These are phyloP conservation scores for Papiliotrema terrestris DNA, from an alignment of 1,284 basidiomycete genomes.

Conservation along the genomic window DNA sequence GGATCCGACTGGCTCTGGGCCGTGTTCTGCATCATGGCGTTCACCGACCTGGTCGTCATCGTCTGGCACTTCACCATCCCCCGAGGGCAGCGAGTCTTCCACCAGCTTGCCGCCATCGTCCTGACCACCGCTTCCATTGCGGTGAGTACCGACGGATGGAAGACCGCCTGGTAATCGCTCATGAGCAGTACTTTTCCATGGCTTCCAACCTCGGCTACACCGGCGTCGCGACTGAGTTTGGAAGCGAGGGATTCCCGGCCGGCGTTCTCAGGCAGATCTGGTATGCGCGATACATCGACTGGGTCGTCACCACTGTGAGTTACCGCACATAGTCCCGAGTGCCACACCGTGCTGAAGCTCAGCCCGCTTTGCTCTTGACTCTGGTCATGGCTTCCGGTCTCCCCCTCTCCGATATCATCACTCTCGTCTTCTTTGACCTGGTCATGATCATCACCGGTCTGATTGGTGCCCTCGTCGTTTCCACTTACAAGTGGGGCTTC, in stretches of 20 bases:
- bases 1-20: constrained; percentile 55
- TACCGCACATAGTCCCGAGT: not conserved
- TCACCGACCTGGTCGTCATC: constrained; percentile 49
- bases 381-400: constrained; percentile 57
- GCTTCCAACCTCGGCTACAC: constrained; percentile 61
- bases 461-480: constrained; percentile 54
- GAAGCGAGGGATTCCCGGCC: constrained; percentile 33
- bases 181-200: constrained; percentile 57
- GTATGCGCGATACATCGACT: constrained; percentile 57
- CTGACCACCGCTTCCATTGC: constrained; percentile 52
- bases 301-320: constrained; percentile 45
- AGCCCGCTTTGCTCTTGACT: constrained; percentile 57
- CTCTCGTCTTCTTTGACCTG: constrained; percentile 56
- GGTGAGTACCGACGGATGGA: not conserved
- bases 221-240: constrained; percentile 55
- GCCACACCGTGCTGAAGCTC: constrained; percentile 43
- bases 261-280: constrained; percentile 55
- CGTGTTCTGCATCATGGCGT: constrained; percentile 55
- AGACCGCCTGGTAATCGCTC: too few species aligned
- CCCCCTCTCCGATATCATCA: constrained; percentile 56
- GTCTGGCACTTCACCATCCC: constrained; percentile 50
- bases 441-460: constrained; percentile 56
- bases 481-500: constrained; percentile 56
- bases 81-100: constrained; percentile 53
- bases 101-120: constrained; percentile 54